phyloP scores from a whole-genome alignment of 768 basidiomycete species.

The Podaxis sp. region DNA sequence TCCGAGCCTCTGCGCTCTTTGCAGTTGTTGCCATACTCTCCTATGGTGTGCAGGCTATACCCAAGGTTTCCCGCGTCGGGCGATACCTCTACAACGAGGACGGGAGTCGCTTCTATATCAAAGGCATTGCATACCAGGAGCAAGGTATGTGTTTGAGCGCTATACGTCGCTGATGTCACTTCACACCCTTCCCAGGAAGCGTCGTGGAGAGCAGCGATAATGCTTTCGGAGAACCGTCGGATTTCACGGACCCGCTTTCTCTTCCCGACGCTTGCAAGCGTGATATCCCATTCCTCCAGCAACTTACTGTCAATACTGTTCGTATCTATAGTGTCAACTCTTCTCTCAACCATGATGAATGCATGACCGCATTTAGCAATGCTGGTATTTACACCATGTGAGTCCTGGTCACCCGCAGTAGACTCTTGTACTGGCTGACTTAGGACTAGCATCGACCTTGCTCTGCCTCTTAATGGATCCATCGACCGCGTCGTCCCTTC shows the following conservation, averaged over 20 bases:
- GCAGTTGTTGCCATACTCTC: conserved; percentile 39
- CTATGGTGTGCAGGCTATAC: conserved; percentile 63
- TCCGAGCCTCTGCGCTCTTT: conserved; percentile 35
- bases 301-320: conserved; percentile 78
- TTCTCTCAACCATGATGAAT: conserved; percentile 79
- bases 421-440: conserved; percentile 12
- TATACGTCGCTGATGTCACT: background rate
- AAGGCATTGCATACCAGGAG: conserved; percentile 82
- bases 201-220: conserved; percentile 51
- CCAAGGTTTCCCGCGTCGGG: conserved; percentile 66
- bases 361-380: conserved; percentile 74
- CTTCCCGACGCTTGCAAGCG: conserved; percentile 66
- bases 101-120: conserved; percentile 84
- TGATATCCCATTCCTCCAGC: conserved; percentile 75
- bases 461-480: conserved; percentile 83
- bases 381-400: conserved; percentile 92
- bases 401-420: conserved; percentile 27
- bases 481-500: conserved; percentile 70
- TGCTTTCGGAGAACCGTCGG: conserved; percentile 69
- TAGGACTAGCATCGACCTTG: conserved; percentile 72
- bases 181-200: conserved; percentile 30
- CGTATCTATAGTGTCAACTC: conserved; percentile 88
- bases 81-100: conserved; percentile 79
- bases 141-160: conserved; percentile 51
- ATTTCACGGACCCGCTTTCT: conserved; percentile 79